These are phyloP conservation scores for Dimocarpus longan DNA, from an alignment of 345 rosid species.

Conservation along the genomic window DNA sequence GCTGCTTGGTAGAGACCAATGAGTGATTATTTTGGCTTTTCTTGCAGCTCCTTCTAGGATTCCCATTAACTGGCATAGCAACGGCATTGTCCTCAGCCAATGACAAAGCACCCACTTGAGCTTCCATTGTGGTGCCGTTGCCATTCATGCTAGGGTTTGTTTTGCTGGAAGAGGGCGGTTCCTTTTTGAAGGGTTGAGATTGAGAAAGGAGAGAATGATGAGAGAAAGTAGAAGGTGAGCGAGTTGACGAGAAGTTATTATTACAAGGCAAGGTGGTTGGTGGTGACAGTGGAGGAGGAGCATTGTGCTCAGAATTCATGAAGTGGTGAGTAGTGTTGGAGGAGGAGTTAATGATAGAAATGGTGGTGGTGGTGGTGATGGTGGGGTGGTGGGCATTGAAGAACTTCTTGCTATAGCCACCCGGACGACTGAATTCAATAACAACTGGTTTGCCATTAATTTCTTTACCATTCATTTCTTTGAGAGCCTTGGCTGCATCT, in stretches of 20 bases:
- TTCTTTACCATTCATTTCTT: slow-evolving; percentile 68
- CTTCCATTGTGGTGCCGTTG: slow-evolving; percentile 16
- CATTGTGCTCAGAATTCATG: slow-evolving; percentile 25
- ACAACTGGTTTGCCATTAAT: slow-evolving; percentile 57
- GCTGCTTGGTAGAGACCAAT: slow-evolving; percentile 27
- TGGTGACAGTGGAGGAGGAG: slow-evolving; percentile 20
- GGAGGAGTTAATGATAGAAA: neutral
- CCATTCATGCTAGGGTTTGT: slow-evolving; percentile 34
- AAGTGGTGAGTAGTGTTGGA: slow-evolving; percentile 7
- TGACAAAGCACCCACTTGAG: slow-evolving; percentile 35
- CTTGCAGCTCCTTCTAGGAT: slow-evolving; percentile 33
- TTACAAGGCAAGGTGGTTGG: slow-evolving; percentile 1
- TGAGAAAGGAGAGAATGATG: slow-evolving; percentile 10
- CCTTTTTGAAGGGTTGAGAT: slow-evolving; percentile 21
- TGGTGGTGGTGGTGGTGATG: neutral
- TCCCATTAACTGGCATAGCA: slow-evolving; percentile 9
- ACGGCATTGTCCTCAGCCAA: neutral
- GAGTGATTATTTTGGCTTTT: slow-evolving; percentile 29
- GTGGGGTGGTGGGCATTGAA: slow-evolving; percentile 33
- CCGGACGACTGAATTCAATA: slow-evolving; percentile 89
- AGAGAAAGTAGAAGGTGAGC: slow-evolving; percentile 17
- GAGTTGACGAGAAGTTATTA: slow-evolving; percentile 15
- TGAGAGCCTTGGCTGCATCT: slow-evolving; percentile 75
- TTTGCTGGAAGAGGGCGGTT: slow-evolving; percentile 6
- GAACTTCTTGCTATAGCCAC: slow-evolving; percentile 63